phyloP scores from a whole-genome alignment of 208 protist species.

The Trypanosoma vivax region DNA sequence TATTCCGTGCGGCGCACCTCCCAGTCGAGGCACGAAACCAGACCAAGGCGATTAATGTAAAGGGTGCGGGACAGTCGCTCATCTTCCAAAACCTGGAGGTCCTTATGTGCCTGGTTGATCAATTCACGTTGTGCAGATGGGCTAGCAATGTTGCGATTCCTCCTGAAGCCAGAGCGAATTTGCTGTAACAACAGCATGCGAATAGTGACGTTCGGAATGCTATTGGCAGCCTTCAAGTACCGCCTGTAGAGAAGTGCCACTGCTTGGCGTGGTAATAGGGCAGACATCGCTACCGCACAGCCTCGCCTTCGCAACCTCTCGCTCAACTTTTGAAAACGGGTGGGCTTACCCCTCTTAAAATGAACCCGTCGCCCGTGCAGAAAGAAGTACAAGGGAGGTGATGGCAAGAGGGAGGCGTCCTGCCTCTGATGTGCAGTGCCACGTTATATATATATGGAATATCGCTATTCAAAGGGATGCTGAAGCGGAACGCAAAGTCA shows the following conservation, averaged over 20 bases:
- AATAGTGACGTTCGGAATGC: slow-evolving; percentile 83
- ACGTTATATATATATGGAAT: too few relatives aligned
- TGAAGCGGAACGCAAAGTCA: too few relatives aligned
- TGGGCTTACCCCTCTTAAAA: neutral
- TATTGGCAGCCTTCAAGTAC: slow-evolving; percentile 80
- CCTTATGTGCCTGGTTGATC: slow-evolving; percentile 77
- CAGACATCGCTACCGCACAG: slow-evolving; percentile 41
- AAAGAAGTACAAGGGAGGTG: too few relatives aligned
- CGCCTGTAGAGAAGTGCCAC: slow-evolving; percentile 78
- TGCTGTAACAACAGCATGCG: slow-evolving; percentile 85
- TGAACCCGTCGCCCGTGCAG: too few relatives aligned
- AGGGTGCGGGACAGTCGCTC: slow-evolving; percentile 78
- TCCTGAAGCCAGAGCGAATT: slow-evolving; percentile 64
- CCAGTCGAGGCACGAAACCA: slow-evolving; percentile 88
- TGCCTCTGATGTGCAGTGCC: too few relatives aligned
- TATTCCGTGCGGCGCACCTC: slow-evolving; percentile 84
- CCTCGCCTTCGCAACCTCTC: neutral
- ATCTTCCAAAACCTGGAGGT: slow-evolving; percentile 76
- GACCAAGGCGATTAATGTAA: slow-evolving; percentile 83
- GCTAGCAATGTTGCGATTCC: slow-evolving; percentile 60
- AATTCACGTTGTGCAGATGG: slow-evolving; percentile 77
- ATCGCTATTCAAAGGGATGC: too few relatives aligned
- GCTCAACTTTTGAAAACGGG: neutral
- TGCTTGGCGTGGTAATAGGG: slow-evolving; percentile 71
- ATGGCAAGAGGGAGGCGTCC: too few relatives aligned